phyloP scores from a whole-genome alignment of 805 yeast species.

The Suhomyces kilbournensis region DNA sequence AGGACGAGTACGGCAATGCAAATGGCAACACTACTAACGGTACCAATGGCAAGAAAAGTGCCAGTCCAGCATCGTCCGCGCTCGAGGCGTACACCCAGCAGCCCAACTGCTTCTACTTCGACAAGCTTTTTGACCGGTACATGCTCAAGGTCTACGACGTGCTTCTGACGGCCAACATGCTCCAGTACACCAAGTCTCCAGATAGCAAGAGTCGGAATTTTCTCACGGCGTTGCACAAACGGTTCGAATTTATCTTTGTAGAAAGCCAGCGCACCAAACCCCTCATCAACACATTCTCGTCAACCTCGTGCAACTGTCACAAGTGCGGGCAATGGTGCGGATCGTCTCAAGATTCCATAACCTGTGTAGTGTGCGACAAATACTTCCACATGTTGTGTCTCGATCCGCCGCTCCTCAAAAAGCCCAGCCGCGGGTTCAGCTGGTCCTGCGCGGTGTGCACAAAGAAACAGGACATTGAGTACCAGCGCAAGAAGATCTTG shows the following conservation, averaged over 20 bases:
- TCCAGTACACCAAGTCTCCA: constrained; percentile 23
- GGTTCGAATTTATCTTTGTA: constrained; percentile 71
- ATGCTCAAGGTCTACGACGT: constrained; percentile 81
- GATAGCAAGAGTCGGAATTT: constrained; percentile 59
- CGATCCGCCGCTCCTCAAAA: constrained; percentile 75
- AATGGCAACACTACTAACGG: not conserved
- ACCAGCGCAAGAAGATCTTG: constrained; percentile 35
- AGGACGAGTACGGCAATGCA: constrained; percentile 27
- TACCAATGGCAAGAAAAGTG: constrained; percentile 5
- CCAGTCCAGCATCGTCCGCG: constrained; percentile 11
- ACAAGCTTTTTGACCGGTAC: constrained; percentile 79
- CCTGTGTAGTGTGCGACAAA: constrained; percentile 73
- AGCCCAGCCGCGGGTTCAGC: constrained; percentile 83
- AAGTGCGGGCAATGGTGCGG: constrained; percentile 86
- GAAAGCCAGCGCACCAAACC: constrained; percentile 67
- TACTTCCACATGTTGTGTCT: constrained; percentile 79
- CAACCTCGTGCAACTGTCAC: constrained; percentile 55
- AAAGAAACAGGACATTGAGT: constrained; percentile 49
- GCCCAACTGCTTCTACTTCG: constrained; percentile 81
- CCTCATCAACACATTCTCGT: constrained; percentile 58
- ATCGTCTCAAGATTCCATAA: constrained; percentile 60
- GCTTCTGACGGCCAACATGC: constrained; percentile 55
- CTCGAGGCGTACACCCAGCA: constrained; percentile 50
- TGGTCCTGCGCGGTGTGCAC: constrained; percentile 87
- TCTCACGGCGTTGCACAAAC: constrained; percentile 57